These are phyloP conservation scores for Glonium stellatum DNA, from an alignment of 495 filamentous ascomycete species.

Conservation along the genomic window DNA sequence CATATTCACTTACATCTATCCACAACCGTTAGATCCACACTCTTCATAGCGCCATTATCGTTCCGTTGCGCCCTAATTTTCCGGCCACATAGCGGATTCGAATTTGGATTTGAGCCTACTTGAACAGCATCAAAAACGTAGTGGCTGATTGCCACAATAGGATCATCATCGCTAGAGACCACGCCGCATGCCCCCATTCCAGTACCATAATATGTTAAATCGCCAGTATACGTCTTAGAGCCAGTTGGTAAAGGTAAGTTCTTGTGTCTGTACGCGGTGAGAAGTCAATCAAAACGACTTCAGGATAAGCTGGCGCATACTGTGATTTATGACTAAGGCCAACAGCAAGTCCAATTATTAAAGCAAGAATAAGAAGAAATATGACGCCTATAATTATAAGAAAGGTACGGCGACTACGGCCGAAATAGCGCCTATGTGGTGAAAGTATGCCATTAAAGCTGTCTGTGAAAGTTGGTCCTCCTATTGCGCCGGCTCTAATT, in stretches of 20 bases:
- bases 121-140: slow-evolving; percentile 57
- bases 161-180: slow-evolving; percentile 44
- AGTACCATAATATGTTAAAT: slow-evolving; percentile 65
- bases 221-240: slow-evolving; percentile 49
- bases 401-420: slow-evolving; percentile 38
- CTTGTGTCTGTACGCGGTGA: slow-evolving; percentile 25
- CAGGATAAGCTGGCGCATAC: slow-evolving; percentile 19
- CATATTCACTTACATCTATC: slow-evolving; percentile 54
- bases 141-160: slow-evolving; percentile 61
- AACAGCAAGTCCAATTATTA: slow-evolving; percentile 51
- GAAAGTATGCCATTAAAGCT: slow-evolving; percentile 36
- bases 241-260: slow-evolving; percentile 53
- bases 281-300: slow-evolving; percentile 29
- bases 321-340: slow-evolving; percentile 39
- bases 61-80: slow-evolving; percentile 50
- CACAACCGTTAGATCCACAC: slow-evolving; percentile 62
- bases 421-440: slow-evolving; percentile 39
- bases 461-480: slow-evolving; percentile 10
- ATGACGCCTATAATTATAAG: slow-evolving; percentile 37
- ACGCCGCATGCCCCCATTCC: slow-evolving; percentile 67
- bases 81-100: slow-evolving; percentile 63
- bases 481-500: slow-evolving; percentile 4
- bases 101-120: slow-evolving; percentile 54
- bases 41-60: slow-evolving; percentile 38
- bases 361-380: slow-evolving; percentile 38